Evolutionary conservation across 257 asterid genomes (phyloP), one percentile per base, ranked within the genome.

Genomic region (Galeopsis tetrahit): DNA sequence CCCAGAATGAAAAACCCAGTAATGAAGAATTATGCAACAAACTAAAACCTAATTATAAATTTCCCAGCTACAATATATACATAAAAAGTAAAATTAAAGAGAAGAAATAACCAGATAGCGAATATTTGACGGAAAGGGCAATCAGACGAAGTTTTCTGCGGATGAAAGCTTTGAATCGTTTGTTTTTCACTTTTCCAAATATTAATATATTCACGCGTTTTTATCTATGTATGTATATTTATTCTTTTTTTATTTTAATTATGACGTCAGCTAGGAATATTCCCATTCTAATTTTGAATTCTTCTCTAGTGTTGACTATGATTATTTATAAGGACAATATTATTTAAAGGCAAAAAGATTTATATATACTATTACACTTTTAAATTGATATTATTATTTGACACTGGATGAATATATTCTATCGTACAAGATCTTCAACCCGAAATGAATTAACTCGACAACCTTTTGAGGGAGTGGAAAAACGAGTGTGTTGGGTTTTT

Each of bases 131-230:
- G 75, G 63, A 70, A 68, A 49, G 67, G 51, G 72, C 59, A 71
- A 71, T 75, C 83, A n/a, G 77, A 49, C 69, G 80, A 79, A 75
- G 78, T 60, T 75, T 73, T 66, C 78, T 51, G 80, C 83, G 44
- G 72, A 63, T 58, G 75, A 62, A 78, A 68, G 76, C 79, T 63
- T 74, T 69, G 82, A 73, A 78, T 78, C 71, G 63, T 67, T 58
- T 49, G 42, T 35, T 55, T 73, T 73, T 69, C 70, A n/a, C 73
- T 46, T 67, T 77, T 53, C 78, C 34, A 72, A 67, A 72, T 48
- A 46, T 34, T 38, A 33, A 38, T 52, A 60, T 42, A 48, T 42
- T 51, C 34, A 44, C 46, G 15, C 56, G 11, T 6, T 15, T 64
- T 15, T 38, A 4, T 10, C 1, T 58, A 2, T 44, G 5, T 58